Conservation (phyloP, 2,329 filamentous ascomycete species). For the Leptodontidium sp. region DNA sequence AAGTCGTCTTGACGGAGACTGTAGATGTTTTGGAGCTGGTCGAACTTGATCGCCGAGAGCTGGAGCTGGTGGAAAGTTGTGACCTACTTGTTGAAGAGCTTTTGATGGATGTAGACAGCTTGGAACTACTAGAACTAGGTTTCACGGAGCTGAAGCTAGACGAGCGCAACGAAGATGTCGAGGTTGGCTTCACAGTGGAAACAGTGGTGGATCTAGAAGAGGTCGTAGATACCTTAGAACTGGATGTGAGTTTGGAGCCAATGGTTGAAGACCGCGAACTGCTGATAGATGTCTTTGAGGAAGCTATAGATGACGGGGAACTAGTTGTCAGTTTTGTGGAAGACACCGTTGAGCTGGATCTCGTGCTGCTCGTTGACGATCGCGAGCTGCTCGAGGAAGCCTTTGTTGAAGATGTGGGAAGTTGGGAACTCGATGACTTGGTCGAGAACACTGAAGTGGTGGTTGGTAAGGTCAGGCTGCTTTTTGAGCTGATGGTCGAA, state of each 20-base stretch:
- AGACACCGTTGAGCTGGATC: not conserved
- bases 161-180: not conserved
- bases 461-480: not conserved
- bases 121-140: conserved; percentile 9
- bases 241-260: not conserved
- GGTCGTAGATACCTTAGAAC: not conserved
- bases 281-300: not conserved
- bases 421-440: not conserved
- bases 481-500: not conserved
- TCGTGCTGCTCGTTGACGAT: not conserved
- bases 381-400: not conserved
- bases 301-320: not conserved
- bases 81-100: conserved; percentile 9
- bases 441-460: not conserved
- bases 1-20: not conserved
- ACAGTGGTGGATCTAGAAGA: not conserved
- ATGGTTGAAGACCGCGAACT: not conserved
- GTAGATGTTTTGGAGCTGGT: not conserved
- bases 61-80: not conserved
- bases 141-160: not conserved
- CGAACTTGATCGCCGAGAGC: conserved; percentile 2
- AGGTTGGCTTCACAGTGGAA: not conserved
- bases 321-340: not conserved
- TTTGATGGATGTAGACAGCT: conserved; percentile 7
- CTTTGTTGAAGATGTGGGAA: not conserved